Evolutionary conservation across 140 eudicot species (phyloP), one percentile per base, ranked within the genome.

Genomic region (Senecio squalidus): DNA sequence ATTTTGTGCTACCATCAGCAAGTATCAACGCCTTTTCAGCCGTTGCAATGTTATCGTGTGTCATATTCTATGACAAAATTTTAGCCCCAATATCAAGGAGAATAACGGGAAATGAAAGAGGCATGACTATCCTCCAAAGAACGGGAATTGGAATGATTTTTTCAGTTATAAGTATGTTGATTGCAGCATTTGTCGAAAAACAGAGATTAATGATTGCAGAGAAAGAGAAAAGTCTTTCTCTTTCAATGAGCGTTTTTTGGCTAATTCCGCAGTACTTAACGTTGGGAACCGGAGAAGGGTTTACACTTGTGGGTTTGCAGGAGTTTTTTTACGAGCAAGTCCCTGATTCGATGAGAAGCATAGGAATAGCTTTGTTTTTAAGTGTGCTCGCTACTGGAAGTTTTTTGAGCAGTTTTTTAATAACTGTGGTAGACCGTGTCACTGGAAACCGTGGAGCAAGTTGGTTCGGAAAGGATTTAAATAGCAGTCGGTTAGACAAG

Each of bases 401-500:
- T 56, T 83, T 80, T 57, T 26, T 75, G 0, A 83, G 84, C 49
- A 77, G 89, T 28, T 60, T 70, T 8, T 8, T 87, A 65, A 75
- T 87, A 9, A 75, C 66, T 0, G 29, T 80, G 6, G 74, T 78
- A 22, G 70, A 74, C 38, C 57, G 30, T 11, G 55, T 74, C 3
- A 65, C 78, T 0, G 70, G 39, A 55, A 40, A 25, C 44, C 2
- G 92, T 82, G 34, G 41, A 22, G 28, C 73, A 79, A n/a, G n/a
- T 68, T 89, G 97, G 95, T 67, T 85, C 5, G 89, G 93, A 2
- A 74, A 75, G 82, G 86, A 78, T 39, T 28, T 85, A 67, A 89
- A 77, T 34, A 56, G 72, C 28, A 85, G 93, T 22, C 69, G 86
- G 9, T 61, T 85, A 54, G 92, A 89, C 34, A 64, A 70, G 53